These are phyloP conservation scores for Malassezia globosa DNA, from an alignment of 1,284 basidiomycete genomes.

Conservation along the genomic window DNA sequence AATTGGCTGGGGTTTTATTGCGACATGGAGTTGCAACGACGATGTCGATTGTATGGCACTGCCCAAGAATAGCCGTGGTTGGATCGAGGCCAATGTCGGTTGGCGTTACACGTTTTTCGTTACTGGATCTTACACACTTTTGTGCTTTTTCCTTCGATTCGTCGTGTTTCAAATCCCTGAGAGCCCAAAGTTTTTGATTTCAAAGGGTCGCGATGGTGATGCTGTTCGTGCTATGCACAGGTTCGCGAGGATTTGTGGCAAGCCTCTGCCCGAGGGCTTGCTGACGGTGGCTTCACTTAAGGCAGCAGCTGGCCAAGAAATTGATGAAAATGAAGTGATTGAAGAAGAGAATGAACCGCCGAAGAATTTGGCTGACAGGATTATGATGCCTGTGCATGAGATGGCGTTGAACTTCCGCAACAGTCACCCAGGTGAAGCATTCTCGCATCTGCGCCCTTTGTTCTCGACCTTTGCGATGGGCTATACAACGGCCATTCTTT, in stretches of 20 bases:
- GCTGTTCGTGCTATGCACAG: slow-evolving; percentile 37
- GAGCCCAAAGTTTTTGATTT: slow-evolving; percentile 44
- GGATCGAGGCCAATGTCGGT: slow-evolving; percentile 29
- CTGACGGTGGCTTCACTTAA: slow-evolving; percentile 41
- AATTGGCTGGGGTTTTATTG: slow-evolving; percentile 44
- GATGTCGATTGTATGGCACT: not conserved
- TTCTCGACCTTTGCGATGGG: slow-evolving; percentile 35
- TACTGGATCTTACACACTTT: slow-evolving; percentile 37
- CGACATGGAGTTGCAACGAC: slow-evolving; percentile 34
- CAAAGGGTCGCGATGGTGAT: slow-evolving; percentile 44
- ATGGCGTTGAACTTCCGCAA: not conserved
- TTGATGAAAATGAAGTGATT: slow-evolving; percentile 20
- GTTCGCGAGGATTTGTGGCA: slow-evolving; percentile 38
- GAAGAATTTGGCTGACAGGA: not conserved
- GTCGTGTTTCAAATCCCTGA: slow-evolving; percentile 43
- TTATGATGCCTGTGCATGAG: slow-evolving; percentile 1
- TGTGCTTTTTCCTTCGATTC: slow-evolving; percentile 39
- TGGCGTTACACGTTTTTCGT: slow-evolving; percentile 45
- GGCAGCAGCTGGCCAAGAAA: slow-evolving; percentile 41
- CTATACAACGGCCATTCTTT: slow-evolving; percentile 33
- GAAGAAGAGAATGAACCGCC: slow-evolving; percentile 11
- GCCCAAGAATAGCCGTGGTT: slow-evolving; percentile 20
- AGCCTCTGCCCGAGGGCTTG: slow-evolving; percentile 32
- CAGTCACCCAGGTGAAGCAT: not conserved
- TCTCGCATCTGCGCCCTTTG: slow-evolving; percentile 32